Conservation (phyloP, 192 early-diverging fungal species). For the Coemansia sp. region DNA sequence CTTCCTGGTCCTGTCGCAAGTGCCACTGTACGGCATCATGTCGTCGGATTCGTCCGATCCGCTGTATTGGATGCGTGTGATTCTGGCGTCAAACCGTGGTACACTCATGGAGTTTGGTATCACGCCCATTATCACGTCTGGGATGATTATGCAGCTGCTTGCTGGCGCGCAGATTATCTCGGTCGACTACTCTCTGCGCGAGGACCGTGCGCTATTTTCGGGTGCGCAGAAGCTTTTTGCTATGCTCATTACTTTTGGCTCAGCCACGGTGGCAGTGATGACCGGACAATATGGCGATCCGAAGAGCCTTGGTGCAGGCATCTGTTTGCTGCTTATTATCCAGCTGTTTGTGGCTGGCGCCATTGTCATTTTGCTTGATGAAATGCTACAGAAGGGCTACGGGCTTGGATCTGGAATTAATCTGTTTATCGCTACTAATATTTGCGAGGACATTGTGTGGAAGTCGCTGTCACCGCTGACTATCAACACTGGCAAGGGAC, state of each 20-base stretch:
- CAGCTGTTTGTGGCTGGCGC: slow-evolving; percentile 96
- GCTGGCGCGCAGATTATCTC: slow-evolving; percentile 98
- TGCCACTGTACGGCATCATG: slow-evolving; percentile 99
- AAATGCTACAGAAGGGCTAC: slow-evolving; percentile 99
- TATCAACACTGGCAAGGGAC: slow-evolving; percentile 95
- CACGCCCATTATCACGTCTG: slow-evolving; percentile 98
- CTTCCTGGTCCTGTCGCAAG: slow-evolving; percentile 99
- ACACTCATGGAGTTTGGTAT: slow-evolving; percentile 99
- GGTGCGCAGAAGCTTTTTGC: slow-evolving; percentile 99
- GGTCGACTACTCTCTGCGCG: slow-evolving; percentile 97
- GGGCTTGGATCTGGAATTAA: slow-evolving; percentile 99
- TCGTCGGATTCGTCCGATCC: slow-evolving; percentile 98
- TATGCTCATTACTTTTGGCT: slow-evolving; percentile 98
- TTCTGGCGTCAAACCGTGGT: slow-evolving; percentile 99
- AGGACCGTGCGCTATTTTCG: slow-evolving; percentile 97
- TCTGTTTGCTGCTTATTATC: slow-evolving; percentile 92
- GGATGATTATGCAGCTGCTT: slow-evolving; percentile 99
- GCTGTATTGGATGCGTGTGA: slow-evolving; percentile 99
- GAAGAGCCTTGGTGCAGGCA: slow-evolving; percentile 93
- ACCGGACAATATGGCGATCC: slow-evolving; percentile 97
- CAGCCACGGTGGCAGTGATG: slow-evolving; percentile 97
- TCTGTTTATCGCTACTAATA: slow-evolving; percentile 99
- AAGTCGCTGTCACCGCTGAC: slow-evolving; percentile 97
- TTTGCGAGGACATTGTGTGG: slow-evolving; percentile 99
- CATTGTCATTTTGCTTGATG: slow-evolving; percentile 97